phyloP scores from a whole-genome alignment of 805 yeast species.

The Kazachstania kunashirensis region DNA sequence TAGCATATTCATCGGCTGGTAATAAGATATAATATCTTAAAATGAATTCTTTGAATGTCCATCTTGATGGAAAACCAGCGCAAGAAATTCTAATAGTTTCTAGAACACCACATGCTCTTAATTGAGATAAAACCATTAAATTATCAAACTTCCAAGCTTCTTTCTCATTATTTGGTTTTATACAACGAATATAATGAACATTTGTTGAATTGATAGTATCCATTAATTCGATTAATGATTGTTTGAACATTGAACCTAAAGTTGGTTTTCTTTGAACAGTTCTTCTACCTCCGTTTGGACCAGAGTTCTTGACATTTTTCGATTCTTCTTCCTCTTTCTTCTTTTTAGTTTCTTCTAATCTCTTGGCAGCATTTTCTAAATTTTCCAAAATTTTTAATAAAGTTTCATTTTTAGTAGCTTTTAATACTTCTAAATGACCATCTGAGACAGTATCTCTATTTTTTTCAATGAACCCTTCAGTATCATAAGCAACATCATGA shows the following conservation, averaged over 20 bases:
- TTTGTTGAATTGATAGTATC: conserved; percentile 85
- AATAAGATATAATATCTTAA: conserved; percentile 78
- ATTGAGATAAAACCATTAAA: conserved; percentile 86
- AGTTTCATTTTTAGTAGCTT: conserved; percentile 56
- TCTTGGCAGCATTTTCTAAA: conserved; percentile 47
- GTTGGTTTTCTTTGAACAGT: conserved; percentile 73
- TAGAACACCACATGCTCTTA: conserved; percentile 96
- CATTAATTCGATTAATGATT: conserved; percentile 88
- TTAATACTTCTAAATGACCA: conserved; percentile 81
- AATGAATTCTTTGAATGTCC: conserved; percentile 91
- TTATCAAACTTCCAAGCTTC: conserved; percentile 95
- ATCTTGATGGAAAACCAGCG: conserved; percentile 95
- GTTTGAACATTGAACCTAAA: conserved; percentile 87
- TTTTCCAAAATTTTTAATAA: conserved; percentile 55
- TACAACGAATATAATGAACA: conserved; percentile 94
- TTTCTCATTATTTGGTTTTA: conserved; percentile 90
- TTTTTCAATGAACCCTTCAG: conserved; percentile 92
- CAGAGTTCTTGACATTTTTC: conserved; percentile 30
- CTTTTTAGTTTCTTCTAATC: conserved; percentile 33
- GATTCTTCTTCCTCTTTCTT: conserved; percentile 22
- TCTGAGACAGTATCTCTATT: conserved; percentile 96
- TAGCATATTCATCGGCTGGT: conserved; percentile 58
- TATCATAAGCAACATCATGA: conserved; percentile 81
- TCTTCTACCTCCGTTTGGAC: conserved; percentile 29
- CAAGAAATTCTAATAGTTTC: conserved; percentile 95